Evolutionary conservation across 2,329 filamentous ascomycete genomes (phyloP).

Genomic region (Graphilbum sp.): DNA sequence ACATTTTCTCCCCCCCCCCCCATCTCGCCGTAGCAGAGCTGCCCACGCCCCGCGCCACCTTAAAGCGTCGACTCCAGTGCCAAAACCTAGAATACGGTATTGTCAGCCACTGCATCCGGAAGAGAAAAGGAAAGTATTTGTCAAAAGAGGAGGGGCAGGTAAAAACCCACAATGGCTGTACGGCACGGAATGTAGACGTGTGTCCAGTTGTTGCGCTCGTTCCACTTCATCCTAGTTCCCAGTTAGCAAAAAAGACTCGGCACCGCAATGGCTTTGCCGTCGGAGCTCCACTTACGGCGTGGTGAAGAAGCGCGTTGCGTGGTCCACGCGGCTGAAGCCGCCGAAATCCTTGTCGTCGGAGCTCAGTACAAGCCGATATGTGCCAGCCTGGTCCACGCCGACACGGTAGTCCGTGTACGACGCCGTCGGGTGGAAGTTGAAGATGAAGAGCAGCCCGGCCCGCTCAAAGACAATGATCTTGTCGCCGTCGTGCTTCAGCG

Average conservation of each 20-base stretch:
- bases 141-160: not conserved
- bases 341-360: conserved; percentile 65
- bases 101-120: not conserved
- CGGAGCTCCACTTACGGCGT: conserved; percentile 33
- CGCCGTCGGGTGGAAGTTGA: conserved; percentile 80
- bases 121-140: not conserved
- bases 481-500: conserved; percentile 81
- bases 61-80: conserved; percentile 16
- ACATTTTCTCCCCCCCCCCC: no score
- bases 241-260: conserved; percentile 4
- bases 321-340: conserved; percentile 61
- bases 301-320: conserved; percentile 79
- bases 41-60: no score
- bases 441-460: conserved; percentile 77
- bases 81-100: conserved; percentile 10
- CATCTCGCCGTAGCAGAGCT: not conserved
- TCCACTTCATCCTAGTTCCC: conserved; percentile 54
- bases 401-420: conserved; percentile 90
- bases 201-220: conserved; percentile 73
- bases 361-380: conserved; percentile 74
- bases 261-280: not conserved
- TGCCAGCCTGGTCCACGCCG: conserved; percentile 69
- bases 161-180: conserved; percentile 61
- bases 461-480: conserved; percentile 95
- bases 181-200: conserved; percentile 81